phyloP scores from a whole-genome alignment of 2,329 filamentous ascomycete species.

The Epichloe hybrida region DNA sequence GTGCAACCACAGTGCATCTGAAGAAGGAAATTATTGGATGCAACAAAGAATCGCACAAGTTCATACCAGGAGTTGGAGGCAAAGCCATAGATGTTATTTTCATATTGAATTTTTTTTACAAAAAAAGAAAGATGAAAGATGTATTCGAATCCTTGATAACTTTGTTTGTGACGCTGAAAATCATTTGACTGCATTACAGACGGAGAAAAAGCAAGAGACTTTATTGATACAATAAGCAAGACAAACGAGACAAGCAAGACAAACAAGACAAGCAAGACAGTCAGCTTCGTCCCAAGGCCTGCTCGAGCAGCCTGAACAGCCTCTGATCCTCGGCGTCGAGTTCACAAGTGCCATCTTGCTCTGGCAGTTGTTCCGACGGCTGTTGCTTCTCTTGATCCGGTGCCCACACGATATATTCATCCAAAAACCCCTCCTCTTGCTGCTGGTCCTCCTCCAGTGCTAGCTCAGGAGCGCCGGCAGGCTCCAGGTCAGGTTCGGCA shows the following conservation, averaged over 20 bases:
- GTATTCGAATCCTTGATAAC: neutral
- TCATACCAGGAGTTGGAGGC: conserved; percentile 2
- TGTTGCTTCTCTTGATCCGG: neutral
- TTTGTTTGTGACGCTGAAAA: too few species aligned
- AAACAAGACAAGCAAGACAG: too few species aligned
- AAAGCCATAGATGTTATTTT: conserved; percentile 1
- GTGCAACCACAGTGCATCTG: neutral
- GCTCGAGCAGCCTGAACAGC: neutral
- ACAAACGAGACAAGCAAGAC: too few species aligned
- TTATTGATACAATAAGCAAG: too few species aligned
- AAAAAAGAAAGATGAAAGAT: neutral
- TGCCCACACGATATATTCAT: neutral
- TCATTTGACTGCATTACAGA: too few species aligned
- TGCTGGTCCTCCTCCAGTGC: neutral
- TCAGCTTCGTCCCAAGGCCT: too few species aligned
- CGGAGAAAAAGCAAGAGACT: too few species aligned
- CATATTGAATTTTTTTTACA: neutral
- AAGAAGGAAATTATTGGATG: conserved; percentile 1
- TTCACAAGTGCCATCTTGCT: neutral
- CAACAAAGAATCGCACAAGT: neutral
- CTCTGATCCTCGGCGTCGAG: neutral
- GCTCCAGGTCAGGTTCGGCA: neutral
- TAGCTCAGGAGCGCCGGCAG: too few species aligned
- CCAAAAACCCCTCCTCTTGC: neutral
- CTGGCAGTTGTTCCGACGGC: neutral